These are phyloP conservation scores for Selaginella tamariscina DNA, from an alignment of 75 land plant species.

Conservation along the genomic window DNA sequence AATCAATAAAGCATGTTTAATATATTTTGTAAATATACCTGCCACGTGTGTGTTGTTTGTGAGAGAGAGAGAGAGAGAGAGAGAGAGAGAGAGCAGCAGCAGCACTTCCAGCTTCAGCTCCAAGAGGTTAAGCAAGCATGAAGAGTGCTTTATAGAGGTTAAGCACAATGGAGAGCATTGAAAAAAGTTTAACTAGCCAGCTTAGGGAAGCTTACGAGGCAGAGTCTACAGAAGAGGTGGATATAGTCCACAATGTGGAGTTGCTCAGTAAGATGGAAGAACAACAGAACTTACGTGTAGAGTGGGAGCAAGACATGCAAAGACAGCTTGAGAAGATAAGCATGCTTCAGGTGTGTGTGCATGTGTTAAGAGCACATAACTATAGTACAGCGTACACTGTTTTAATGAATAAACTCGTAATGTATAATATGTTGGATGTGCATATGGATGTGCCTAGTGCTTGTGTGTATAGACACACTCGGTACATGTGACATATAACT, in stretches of 20 bases:
- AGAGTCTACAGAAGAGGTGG: slow-evolving; percentile 21
- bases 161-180: slow-evolving; percentile 29
- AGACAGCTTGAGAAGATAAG: slow-evolving; percentile 28
- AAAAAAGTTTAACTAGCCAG: slow-evolving; percentile 28
- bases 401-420: too few relatives aligned
- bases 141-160: slow-evolving; percentile 22
- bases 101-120: slow-evolving; percentile 18
- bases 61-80: too few relatives aligned
- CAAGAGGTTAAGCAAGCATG: slow-evolving; percentile 28
- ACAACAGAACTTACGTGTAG: slow-evolving; percentile 28
- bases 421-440: too few relatives aligned
- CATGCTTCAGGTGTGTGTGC: slow-evolving; percentile 27
- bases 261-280: slow-evolving; percentile 32
- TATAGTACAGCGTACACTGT: too few relatives aligned
- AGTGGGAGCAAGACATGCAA: slow-evolving; percentile 40
- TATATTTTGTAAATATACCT: too few relatives aligned
- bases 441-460: too few relatives aligned
- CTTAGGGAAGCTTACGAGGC: slow-evolving; percentile 24
- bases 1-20: too few relatives aligned
- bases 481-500: too few relatives aligned
- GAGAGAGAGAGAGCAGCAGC: too few relatives aligned
- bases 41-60: too few relatives aligned
- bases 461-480: too few relatives aligned
- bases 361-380: too few relatives aligned
- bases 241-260: slow-evolving; percentile 29